phyloP scores from a whole-genome alignment of 176 grass and related monocot genomes.

The Eremochloa ophiuroides region DNA sequence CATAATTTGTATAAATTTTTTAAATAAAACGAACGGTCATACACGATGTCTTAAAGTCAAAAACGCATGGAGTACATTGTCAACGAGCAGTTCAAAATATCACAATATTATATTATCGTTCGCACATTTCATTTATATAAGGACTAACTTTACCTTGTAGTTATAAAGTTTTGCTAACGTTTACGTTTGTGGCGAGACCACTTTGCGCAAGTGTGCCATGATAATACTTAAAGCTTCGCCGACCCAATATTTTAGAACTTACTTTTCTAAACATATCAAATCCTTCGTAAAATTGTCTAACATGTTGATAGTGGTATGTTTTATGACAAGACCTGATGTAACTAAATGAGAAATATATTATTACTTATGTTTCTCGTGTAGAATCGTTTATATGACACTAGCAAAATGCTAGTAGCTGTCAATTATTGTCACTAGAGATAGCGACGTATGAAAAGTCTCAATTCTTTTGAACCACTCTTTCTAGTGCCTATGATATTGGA shows the following conservation, averaged over 20 bases:
- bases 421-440: not conserved
- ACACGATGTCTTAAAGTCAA: too few species aligned
- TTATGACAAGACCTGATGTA: not conserved
- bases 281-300: not conserved
- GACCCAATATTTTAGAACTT: not conserved
- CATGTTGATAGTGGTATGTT: too few species aligned
- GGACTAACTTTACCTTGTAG: not conserved
- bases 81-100: too few species aligned
- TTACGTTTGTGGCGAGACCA: not conserved
- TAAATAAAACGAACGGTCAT: too few species aligned
- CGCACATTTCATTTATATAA: not conserved
- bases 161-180: not conserved
- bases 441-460: not conserved
- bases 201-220: rapidly evolving
- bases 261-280: not conserved
- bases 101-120: rapidly evolving
- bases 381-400: not conserved
- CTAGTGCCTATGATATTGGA: rapidly evolving
- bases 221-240: not conserved
- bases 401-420: not conserved
- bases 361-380: not conserved
- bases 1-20: too few species aligned
- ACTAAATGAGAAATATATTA: not conserved
- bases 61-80: too few species aligned
- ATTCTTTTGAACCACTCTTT: not conserved